Evolutionary conservation across 192 early-diverging fungal species (phyloP).

Genomic region (Coemansia sp.): DNA sequence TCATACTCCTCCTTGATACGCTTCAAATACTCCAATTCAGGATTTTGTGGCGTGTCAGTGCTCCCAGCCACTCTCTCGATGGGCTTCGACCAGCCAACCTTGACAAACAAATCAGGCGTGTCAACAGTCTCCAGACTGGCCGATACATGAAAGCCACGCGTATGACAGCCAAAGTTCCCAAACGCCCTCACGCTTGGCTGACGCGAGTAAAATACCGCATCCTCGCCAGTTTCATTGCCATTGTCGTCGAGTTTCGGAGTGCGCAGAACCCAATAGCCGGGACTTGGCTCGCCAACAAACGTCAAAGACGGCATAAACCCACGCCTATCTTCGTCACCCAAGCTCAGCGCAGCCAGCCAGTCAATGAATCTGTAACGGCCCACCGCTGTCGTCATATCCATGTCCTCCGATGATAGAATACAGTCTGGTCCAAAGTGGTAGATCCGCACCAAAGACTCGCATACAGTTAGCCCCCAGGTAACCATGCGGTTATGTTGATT

Average conservation of each 20-base stretch:
- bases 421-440: conserved; percentile 3
- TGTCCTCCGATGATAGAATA: not conserved
- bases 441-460: not conserved
- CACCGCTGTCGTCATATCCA: not conserved
- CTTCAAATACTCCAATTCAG: not conserved
- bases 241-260: not conserved
- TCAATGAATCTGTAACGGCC: not conserved
- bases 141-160: conserved; percentile 1
- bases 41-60: not conserved
- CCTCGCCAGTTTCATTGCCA: not conserved
- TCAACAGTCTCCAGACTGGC: not conserved
- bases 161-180: not conserved
- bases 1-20: not conserved
- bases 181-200: not conserved
- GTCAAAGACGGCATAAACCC: not conserved
- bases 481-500: not conserved
- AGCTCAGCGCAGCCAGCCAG: not conserved
- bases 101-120: not conserved
- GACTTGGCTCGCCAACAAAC: not conserved
- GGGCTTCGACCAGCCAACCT: not conserved
- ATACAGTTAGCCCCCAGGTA: not conserved
- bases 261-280: not conserved
- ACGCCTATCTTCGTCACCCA: conserved; percentile 1
- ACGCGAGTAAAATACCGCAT: not conserved
- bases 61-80: not conserved